A percentile compares a stretch with the other conserved stretches of the same genome.
Conservation (phyloP, 2,329 filamentous ascomycete genomes). For the Sporothrix curviconia region DNA sequence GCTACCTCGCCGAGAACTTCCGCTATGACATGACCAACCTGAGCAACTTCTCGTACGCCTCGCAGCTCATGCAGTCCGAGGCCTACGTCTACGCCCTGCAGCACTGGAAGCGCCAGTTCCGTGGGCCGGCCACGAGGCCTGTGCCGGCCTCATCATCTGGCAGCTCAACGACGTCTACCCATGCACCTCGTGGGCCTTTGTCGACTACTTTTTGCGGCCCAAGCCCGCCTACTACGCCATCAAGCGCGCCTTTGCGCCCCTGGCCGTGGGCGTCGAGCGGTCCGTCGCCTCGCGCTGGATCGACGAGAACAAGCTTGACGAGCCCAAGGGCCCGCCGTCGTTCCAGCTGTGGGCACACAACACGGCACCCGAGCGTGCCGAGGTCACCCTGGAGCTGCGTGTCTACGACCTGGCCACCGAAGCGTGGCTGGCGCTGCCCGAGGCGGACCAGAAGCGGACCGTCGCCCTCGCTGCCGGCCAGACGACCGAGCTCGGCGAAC, state of each 20-base stretch:
- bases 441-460: not conserved
- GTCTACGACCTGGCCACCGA: not conserved
- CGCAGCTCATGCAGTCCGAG: slow-evolving; percentile 46
- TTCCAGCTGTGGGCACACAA: not conserved
- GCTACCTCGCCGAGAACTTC: slow-evolving; percentile 69
- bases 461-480: not conserved
- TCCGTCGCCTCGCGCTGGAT: slow-evolving; percentile 16
- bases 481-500: not conserved
- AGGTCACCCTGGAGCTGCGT: not conserved
- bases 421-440: not conserved
- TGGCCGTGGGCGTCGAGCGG: slow-evolving; percentile 64
- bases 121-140: not conserved
- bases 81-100: slow-evolving; percentile 41
- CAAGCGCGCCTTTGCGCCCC: slow-evolving; percentile 66
- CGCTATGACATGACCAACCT: slow-evolving; percentile 25
- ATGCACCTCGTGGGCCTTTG: slow-evolving; percentile 70
- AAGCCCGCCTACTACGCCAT: slow-evolving; percentile 76
- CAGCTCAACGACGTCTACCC: slow-evolving; percentile 52
- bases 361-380: not conserved
- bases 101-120: slow-evolving; percentile 51
- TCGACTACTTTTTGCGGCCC: slow-evolving; percentile 70
- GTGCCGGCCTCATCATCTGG: not conserved
- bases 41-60: slow-evolving; percentile 19
- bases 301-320: not conserved
- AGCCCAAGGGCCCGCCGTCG: not conserved